These are phyloP conservation scores for Petrea volubilis DNA, from an alignment of 257 asterid genomes.

Conservation along the genomic window DNA sequence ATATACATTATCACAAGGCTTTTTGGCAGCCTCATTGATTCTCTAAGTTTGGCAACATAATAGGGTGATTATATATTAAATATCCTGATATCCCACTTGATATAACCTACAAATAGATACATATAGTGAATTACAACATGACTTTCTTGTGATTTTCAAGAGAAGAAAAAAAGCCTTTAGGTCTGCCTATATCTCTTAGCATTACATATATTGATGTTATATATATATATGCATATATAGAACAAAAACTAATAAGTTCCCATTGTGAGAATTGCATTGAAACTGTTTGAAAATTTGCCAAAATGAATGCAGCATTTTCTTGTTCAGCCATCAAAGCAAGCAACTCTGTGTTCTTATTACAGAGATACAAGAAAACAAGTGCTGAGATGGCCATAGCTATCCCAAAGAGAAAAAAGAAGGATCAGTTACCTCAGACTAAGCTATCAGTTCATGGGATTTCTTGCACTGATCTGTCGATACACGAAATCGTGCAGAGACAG, in stretches of 20 bases:
- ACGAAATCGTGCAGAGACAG: slow-evolving; percentile 62
- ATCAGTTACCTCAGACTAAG: slow-evolving; percentile 22
- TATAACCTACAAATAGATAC: neutral
- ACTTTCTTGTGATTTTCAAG: neutral
- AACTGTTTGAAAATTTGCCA: neutral
- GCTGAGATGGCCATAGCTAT: slow-evolving; percentile 46
- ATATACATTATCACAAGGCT: neutral
- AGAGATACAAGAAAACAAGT: slow-evolving; percentile 19
- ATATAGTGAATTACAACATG: neutral
- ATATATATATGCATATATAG: neutral
- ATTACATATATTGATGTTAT: too few species aligned
- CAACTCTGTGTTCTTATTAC: slow-evolving; percentile 5
- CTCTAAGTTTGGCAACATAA: neutral
- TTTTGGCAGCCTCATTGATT: neutral
- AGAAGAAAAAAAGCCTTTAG: neutral
- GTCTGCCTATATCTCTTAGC: neutral
- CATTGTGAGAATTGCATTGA: neutral
- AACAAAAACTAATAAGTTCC: neutral
- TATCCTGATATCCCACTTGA: neutral
- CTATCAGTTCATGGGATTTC: slow-evolving; percentile 47
- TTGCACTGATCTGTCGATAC: slow-evolving; percentile 39
- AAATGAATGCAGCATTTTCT: slow-evolving; percentile 48
- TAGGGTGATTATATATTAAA: neutral
- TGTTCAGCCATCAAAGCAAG: slow-evolving; percentile 30
- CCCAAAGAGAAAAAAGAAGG: slow-evolving; percentile 39